phyloP scores from a whole-genome alignment of 495 filamentous ascomycete genomes.

The Podospora sp. region DNA sequence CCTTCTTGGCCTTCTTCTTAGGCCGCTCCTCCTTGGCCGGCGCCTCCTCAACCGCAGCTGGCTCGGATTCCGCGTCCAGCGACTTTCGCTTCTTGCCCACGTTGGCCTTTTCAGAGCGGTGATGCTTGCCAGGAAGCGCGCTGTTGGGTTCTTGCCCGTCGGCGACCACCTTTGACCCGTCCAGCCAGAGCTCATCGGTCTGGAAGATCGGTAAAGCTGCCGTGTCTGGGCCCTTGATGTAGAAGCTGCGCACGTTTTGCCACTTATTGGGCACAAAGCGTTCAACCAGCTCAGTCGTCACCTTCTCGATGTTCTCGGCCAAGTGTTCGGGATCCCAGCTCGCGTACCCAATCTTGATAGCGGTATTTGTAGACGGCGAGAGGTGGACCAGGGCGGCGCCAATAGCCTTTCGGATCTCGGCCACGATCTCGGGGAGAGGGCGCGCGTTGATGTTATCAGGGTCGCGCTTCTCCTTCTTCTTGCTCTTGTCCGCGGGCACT shows the following conservation, averaged over 20 bases:
- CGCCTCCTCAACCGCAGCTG: constrained; percentile 49
- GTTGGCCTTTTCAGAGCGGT: constrained; percentile 55
- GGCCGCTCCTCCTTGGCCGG: constrained; percentile 42
- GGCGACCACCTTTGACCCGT: constrained; percentile 74
- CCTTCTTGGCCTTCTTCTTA: constrained; percentile 58
- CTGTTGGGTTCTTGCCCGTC: constrained; percentile 56
- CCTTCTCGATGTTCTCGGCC: constrained; percentile 74
- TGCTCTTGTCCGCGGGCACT: constrained; percentile 54
- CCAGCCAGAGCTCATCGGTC: constrained; percentile 85
- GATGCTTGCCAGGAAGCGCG: constrained; percentile 38
- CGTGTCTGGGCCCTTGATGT: constrained; percentile 86
- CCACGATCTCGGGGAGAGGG: constrained; percentile 59
- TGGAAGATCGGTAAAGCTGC: constrained; percentile 90
- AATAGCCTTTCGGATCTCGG: constrained; percentile 72
- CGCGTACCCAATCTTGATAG: constrained; percentile 69
- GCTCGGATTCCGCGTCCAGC: constrained; percentile 43
- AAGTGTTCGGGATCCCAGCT: constrained; percentile 74
- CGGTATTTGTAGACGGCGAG: constrained; percentile 38
- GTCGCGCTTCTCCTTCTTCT: constrained; percentile 40
- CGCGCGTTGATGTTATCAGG: constrained; percentile 41
- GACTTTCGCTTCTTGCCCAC: constrained; percentile 69
- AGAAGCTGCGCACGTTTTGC: constrained; percentile 77
- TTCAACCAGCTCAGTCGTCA: constrained; percentile 66
- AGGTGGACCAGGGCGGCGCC: constrained; percentile 63
- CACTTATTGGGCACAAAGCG: constrained; percentile 82